Evolutionary conservation across 331 rosid species (phyloP), one percentile per base, ranked within the genome.

Genomic region (Cydonia oblonga): DNA sequence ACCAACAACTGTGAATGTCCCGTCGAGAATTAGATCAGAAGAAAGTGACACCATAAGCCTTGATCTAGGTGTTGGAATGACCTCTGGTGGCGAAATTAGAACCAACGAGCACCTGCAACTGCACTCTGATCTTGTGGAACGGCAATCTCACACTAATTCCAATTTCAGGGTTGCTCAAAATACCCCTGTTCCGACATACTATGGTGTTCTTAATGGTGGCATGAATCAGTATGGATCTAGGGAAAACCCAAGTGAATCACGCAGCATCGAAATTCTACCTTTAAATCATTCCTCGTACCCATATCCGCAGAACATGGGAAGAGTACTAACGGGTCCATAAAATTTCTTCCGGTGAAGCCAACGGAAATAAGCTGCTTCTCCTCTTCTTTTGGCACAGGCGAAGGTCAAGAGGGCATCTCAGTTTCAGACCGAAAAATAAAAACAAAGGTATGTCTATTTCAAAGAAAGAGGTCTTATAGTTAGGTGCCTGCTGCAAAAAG

Each of bases 61-160:
- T 80, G 89, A 91, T 86, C 99, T 95, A 33, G 97, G 96, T n/a
- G 96, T 92, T 68, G 97, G 98, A 33, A 89, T 87, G 44, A 86
- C 66, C 74, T 78, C 93, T 15, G 75, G 87, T 62, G 76, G 82
- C 65, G 93, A 89, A 68, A 84, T 81, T 68, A 81, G 88, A 76
- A 67, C 87, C 23, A 88, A 76, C 15, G 87, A 81, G 16, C 89
- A 79, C 76, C 80, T 85, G 71, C 89, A 29, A 49, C 71, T 78
- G 62, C 83, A 80, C 68, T 77, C 91, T 23, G 90, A 86, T 74
- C 80, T 76, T 33, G 72, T 74, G 4, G 78, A 78, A 64, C 69
- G 80, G 78, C 97, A 82, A 81, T 61, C 67, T 77, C 87, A 79
- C 69, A 83, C 26, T 13, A 42, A 78, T 80, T 81, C 95, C 85